Conservation (phyloP, 2,329 filamentous ascomycete species). For the Fusarium humuli region DNA sequence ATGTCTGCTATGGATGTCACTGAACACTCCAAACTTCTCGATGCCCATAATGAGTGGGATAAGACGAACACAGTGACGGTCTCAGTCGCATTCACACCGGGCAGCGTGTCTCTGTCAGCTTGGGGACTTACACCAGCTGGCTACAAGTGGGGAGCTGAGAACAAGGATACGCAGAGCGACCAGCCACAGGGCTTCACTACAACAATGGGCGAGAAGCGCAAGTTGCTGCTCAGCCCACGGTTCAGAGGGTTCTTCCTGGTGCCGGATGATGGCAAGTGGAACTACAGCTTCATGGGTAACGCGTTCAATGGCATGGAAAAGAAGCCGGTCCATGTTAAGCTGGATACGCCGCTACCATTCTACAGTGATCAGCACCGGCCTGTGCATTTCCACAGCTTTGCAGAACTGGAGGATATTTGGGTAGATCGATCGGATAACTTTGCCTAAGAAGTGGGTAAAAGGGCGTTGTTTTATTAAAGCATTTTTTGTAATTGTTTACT, state of each 20-base stretch:
- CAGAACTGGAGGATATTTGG: conserved; percentile 96
- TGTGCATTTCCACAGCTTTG: conserved; percentile 96
- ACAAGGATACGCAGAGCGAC: conserved; percentile 91
- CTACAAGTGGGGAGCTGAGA: conserved; percentile 97
- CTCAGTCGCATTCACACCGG: conserved; percentile 95
- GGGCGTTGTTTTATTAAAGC: conserved; percentile 41
- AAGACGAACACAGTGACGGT: conserved; percentile 92
- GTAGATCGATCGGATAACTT: conserved; percentile 95
- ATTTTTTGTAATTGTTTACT: conserved; percentile 38
- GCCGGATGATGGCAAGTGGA: conserved; percentile 90
- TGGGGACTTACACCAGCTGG: conserved; percentile 93
- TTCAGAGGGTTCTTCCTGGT: conserved; percentile 97
- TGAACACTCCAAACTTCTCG: conserved; percentile 90
- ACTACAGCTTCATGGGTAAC: conserved; percentile 97
- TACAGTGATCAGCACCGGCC: conserved; percentile 94
- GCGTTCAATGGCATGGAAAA: conserved; percentile 90
- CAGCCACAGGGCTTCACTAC: conserved; percentile 94
- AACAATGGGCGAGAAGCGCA: conserved; percentile 93
- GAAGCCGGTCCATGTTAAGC: conserved; percentile 89
- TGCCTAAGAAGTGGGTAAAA: conserved; percentile 67
- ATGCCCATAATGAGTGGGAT: conserved; percentile 75
- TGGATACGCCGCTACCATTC: conserved; percentile 90
- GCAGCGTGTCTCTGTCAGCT: conserved; percentile 92
- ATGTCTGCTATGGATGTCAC: conserved; percentile 97
- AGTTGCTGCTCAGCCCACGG: conserved; percentile 90